Evolutionary conservation across 495 filamentous ascomycete species (phyloP).

Genomic region (Lophium mytilinum): DNA sequence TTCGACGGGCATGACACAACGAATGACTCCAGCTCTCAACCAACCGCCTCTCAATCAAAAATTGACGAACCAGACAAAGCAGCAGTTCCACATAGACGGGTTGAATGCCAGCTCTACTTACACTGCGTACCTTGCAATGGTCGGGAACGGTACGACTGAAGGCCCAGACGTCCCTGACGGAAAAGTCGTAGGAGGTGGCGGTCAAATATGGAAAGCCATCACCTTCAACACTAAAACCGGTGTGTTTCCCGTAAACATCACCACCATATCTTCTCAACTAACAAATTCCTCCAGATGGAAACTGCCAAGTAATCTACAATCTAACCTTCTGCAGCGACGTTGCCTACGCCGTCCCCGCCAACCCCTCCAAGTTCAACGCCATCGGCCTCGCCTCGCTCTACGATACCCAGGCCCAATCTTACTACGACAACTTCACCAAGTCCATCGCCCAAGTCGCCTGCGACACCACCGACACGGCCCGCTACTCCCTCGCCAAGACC

Average conservation of each 20-base stretch:
- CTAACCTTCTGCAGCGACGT: conserved; percentile 77
- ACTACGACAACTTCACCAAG: conserved; percentile 60
- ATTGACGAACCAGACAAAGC: conserved; percentile 54
- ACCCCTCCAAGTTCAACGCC: conserved; percentile 42
- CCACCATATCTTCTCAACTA: conserved; percentile 14
- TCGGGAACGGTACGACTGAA: conserved; percentile 43
- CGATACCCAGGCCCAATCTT: conserved; percentile 40
- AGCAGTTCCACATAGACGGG: conserved; percentile 75
- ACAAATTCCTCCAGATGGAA: conserved; percentile 38
- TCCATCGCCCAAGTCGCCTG: conserved; percentile 79
- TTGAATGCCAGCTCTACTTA: conserved; percentile 67
- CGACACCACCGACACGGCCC: conserved; percentile 56
- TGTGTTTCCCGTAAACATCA: conserved; percentile 35
- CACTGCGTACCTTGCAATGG: conserved; percentile 57
- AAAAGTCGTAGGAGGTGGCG: conserved; percentile 55
- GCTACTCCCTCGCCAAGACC: conserved; percentile 70
- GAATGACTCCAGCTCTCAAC: conserved; percentile 9
- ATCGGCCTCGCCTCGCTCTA: conserved; percentile 55
- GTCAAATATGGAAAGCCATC: conserved; percentile 58
- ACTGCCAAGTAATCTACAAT: conserved; percentile 78
- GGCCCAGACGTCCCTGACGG: conserved; percentile 22
- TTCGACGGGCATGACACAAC: conserved; percentile 57
- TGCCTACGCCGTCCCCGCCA: conserved; percentile 83
- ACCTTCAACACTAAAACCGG: conserved; percentile 70
- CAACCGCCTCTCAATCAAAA: too few species aligned